A percentile compares a stretch with the other conserved stretches of the same genome.
These are phyloP conservation scores for Auriscalpium microsporum DNA, from an alignment of 768 basidiomycete genomes.

Conservation along the genomic window DNA sequence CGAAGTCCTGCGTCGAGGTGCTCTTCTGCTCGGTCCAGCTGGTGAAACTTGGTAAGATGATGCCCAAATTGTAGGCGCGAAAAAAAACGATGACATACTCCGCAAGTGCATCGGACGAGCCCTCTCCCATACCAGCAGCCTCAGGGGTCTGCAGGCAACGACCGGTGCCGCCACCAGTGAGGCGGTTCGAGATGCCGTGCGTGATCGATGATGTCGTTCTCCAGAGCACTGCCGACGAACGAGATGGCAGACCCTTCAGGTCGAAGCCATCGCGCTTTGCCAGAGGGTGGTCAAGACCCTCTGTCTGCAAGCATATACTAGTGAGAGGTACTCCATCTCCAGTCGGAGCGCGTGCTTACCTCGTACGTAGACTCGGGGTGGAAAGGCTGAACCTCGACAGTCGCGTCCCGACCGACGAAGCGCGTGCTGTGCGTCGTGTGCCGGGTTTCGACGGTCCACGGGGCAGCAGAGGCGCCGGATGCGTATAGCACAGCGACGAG, in stretches of 20 bases:
- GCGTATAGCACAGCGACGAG: constrained; percentile 17
- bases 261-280: constrained; percentile 16
- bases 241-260: constrained; percentile 16
- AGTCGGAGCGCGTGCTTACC: constrained; percentile 6
- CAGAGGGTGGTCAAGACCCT: constrained; percentile 17
- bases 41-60: background rate
- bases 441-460: constrained; percentile 13
- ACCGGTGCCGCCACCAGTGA: constrained; percentile 49
- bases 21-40: constrained; percentile 33
- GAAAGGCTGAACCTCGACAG: constrained; percentile 17
- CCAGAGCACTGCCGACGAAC: constrained; percentile 36
- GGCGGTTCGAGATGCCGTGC: constrained; percentile 26
- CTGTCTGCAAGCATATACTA: constrained; percentile 8
- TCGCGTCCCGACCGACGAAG: constrained; percentile 8
- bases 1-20: constrained; percentile 25
- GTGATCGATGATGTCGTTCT: constrained; percentile 48
- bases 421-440: constrained; percentile 18
- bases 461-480: constrained; percentile 14
- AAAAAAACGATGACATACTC: constrained; percentile 7
- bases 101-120: constrained; percentile 45
- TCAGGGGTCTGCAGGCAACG: constrained; percentile 57
- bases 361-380: constrained; percentile 21
- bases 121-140: constrained; percentile 62
- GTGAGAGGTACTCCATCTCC: background rate
- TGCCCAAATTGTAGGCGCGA: background rate